Percentiles rank a stretch among this genome's conserved stretches.
Conservation (phyloP, 2,329 filamentous ascomycete species). For the Alternaria gaisen region DNA sequence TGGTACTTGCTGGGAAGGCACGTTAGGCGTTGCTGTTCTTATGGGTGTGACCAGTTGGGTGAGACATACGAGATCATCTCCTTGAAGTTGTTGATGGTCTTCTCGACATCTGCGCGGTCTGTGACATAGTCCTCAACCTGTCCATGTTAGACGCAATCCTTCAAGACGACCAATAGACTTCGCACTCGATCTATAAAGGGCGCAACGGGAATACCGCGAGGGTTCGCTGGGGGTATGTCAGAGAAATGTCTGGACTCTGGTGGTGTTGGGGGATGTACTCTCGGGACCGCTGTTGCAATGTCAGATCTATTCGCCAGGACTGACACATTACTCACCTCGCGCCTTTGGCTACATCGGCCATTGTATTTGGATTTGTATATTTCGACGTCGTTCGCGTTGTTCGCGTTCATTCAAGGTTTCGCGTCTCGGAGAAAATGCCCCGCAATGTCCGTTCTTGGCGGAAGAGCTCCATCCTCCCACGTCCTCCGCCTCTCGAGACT, state of each 20-base stretch:
- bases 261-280: constrained; percentile 6
- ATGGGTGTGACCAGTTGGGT: not conserved
- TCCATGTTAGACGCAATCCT: not conserved
- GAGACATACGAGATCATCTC: constrained; percentile 85
- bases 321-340: constrained; percentile 28
- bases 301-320: not conserved
- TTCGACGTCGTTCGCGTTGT: constrained; percentile 13
- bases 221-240: constrained; percentile 49
- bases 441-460: constrained; percentile 23
- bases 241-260: constrained; percentile 4
- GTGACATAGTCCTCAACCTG: constrained; percentile 84
- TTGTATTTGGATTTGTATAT: constrained; percentile 21
- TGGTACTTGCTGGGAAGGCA: constrained; percentile 84
- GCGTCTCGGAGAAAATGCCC: constrained; percentile 29
- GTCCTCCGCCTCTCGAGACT: constrained; percentile 6
- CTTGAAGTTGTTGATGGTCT: constrained; percentile 82
- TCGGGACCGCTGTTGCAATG: constrained; percentile 10
- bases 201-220: constrained; percentile 17
- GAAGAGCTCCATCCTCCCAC: not conserved
- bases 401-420: constrained; percentile 28
- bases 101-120: constrained; percentile 79
- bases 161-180: not conserved
- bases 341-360: constrained; percentile 41
- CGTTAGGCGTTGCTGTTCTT: constrained; percentile 19
- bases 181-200: constrained; percentile 19